A percentile compares a stretch with the other conserved stretches of the same genome.
Conservation (phyloP, 306 rosid species). For the Aeschynomene evenia region DNA sequence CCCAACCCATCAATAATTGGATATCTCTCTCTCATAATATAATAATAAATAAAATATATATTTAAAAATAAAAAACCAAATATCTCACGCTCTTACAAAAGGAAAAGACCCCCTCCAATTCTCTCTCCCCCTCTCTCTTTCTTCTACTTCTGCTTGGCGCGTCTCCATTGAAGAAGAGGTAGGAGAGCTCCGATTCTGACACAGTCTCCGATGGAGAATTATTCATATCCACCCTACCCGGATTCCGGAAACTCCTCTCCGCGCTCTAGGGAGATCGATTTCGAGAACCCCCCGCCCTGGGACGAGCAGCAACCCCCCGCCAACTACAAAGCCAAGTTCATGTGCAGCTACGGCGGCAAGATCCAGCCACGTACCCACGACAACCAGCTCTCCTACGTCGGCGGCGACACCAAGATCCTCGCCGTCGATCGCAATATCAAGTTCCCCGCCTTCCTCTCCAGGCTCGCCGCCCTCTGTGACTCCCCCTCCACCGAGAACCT, state of each 20-base stretch:
- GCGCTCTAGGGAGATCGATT: constrained; percentile 76
- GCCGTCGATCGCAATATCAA: constrained; percentile 75
- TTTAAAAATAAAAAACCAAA: background rate
- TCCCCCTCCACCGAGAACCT: constrained; percentile 37
- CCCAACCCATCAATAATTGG: background rate
- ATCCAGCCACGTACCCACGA: constrained; percentile 90
- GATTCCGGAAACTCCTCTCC: constrained; percentile 87
- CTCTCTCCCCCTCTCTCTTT: background rate
- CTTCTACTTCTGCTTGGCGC: background rate
- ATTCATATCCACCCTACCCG: constrained; percentile 60
- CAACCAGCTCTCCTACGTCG: constrained; percentile 77
- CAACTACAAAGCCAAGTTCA: constrained; percentile 68
- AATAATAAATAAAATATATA: background rate
- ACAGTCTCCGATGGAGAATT: constrained; percentile 58
- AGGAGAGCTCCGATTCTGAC: background rate
- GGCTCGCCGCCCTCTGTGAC: constrained; percentile 59
- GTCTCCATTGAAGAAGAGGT: constrained; percentile 6
- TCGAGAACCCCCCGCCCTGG: constrained; percentile 79
- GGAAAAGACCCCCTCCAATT: no score
- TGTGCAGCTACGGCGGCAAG: constrained; percentile 96
- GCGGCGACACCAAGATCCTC: constrained; percentile 91
- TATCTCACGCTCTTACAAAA: background rate
- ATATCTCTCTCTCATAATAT: background rate
- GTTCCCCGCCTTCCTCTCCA: constrained; percentile 51
- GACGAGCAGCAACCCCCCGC: constrained; percentile 46